These are phyloP conservation scores for Aspergillus carlsbadensis DNA, from an alignment of 495 filamentous ascomycete species.

Conservation along the genomic window DNA sequence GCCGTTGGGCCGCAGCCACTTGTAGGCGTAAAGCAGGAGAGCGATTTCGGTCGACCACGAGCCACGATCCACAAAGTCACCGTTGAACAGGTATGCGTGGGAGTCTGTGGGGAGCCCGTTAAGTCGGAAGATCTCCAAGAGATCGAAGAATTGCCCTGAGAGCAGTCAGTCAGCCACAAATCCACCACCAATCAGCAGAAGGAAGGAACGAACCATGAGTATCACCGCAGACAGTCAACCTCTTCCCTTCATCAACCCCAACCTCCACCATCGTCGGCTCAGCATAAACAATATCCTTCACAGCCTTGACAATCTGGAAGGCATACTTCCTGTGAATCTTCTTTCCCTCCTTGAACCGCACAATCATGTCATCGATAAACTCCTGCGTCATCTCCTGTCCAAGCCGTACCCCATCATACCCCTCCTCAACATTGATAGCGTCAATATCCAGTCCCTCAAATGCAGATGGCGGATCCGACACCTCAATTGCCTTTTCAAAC, in stretches of 20 bases:
- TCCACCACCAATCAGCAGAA: neutral
- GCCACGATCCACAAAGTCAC: slow-evolving; percentile 96
- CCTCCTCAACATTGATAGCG: slow-evolving; percentile 72
- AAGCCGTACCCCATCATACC: slow-evolving; percentile 81
- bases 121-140: slow-evolving; percentile 92
- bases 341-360: slow-evolving; percentile 94
- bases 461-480: slow-evolving; percentile 85
- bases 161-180: slow-evolving; percentile 14
- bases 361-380: slow-evolving; percentile 95
- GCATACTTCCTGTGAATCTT: slow-evolving; percentile 94
- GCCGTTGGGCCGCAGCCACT: slow-evolving; percentile 82
- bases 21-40: slow-evolving; percentile 91
- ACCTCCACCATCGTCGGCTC: slow-evolving; percentile 98
- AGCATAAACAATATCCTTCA: slow-evolving; percentile 82
- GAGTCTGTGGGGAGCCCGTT: slow-evolving; percentile 82
- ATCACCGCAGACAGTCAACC: slow-evolving; percentile 94
- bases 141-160: slow-evolving; percentile 92
- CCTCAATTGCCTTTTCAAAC: slow-evolving; percentile 93
- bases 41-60: slow-evolving; percentile 98
- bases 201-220: slow-evolving; percentile 72
- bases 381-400: slow-evolving; percentile 88
- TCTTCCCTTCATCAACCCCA: slow-evolving; percentile 70
- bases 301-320: slow-evolving; percentile 89
- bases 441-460: slow-evolving; percentile 89
- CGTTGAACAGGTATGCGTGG: slow-evolving; percentile 96